A percentile compares a stretch with the other conserved stretches of the same genome.
phyloP scores from a whole-genome alignment of 257 asterid genomes.

The Scutellaria galericulata region DNA sequence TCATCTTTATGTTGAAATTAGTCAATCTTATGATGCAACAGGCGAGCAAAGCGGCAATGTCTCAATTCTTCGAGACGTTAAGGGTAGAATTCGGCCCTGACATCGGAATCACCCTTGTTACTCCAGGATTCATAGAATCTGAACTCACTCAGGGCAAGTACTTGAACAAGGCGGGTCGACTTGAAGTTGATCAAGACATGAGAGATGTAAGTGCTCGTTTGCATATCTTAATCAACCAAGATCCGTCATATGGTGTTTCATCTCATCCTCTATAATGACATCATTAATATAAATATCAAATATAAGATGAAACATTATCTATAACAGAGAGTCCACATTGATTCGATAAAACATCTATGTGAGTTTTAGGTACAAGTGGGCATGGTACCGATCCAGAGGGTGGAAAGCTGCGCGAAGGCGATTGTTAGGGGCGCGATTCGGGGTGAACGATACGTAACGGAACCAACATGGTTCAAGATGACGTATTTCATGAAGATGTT shows the following conservation, averaged over 20 bases:
- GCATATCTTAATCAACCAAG: neutral
- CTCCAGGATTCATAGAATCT: slow-evolving; percentile 69
- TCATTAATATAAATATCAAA: too few species aligned
- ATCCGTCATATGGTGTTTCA: too few species aligned
- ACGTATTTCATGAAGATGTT: slow-evolving; percentile 55
- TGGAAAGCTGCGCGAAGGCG: slow-evolving; percentile 54
- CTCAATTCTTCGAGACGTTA: slow-evolving; percentile 71
- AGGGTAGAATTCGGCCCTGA: slow-evolving; percentile 73
- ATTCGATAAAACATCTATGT: too few species aligned
- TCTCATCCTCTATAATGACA: too few species aligned
- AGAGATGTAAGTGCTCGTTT: slow-evolving; percentile 57
- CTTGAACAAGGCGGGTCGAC: slow-evolving; percentile 48
- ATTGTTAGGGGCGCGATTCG: slow-evolving; percentile 55
- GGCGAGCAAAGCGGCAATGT: slow-evolving; percentile 85
- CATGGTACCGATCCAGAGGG: slow-evolving; percentile 47
- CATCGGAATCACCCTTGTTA: slow-evolving; percentile 63
- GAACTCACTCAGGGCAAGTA: slow-evolving; percentile 69
- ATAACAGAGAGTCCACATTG: too few species aligned
- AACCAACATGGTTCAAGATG: slow-evolving; percentile 57
- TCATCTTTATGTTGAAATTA: neutral
- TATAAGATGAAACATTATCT: too few species aligned
- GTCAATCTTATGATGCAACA: slow-evolving; percentile 13
- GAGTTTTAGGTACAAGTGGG: slow-evolving; percentile 50
- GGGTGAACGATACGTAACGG: slow-evolving; percentile 64
- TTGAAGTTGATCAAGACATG: slow-evolving; percentile 59